phyloP scores from a whole-genome alignment of 768 basidiomycete species.

The Boletus subcaerulescens region DNA sequence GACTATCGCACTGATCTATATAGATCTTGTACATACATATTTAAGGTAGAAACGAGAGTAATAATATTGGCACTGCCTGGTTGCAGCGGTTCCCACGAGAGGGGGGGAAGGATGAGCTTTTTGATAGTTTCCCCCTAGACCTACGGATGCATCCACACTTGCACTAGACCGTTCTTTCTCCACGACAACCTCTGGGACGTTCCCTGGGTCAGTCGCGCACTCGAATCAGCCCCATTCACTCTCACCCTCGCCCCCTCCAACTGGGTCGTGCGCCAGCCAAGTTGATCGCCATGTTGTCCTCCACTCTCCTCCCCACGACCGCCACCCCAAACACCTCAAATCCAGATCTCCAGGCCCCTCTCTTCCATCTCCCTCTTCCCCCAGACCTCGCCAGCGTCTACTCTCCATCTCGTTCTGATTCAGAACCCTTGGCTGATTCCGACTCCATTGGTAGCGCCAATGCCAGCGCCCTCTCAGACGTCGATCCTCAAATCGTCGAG shows the following conservation, averaged over 20 bases:
- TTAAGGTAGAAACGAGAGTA: not conserved
- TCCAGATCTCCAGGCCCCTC: constrained; percentile 10
- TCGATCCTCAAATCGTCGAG: constrained; percentile 79
- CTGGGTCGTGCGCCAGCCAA: constrained; percentile 7
- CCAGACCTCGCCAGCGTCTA: constrained; percentile 11
- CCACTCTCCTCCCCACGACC: constrained; percentile 7
- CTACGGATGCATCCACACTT: constrained; percentile 28
- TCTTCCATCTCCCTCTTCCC: constrained; percentile 9
- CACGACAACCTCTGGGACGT: constrained; percentile 9
- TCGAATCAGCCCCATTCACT: constrained; percentile 8
- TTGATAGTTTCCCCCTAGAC: constrained; percentile 30
- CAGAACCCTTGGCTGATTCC: constrained; percentile 28
- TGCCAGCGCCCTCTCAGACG: constrained; percentile 38
- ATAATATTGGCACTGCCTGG: constrained; percentile 6
- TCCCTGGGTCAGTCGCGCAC: not conserved
- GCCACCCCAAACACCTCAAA: constrained; percentile 10
- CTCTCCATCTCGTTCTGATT: constrained; percentile 21
- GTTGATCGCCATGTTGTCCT: constrained; percentile 12
- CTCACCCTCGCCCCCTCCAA: not conserved
- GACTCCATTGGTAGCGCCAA: constrained; percentile 28
- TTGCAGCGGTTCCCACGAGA: constrained; percentile 24
- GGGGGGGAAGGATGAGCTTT: not conserved
- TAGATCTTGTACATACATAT: not conserved
- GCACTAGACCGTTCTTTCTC: constrained; percentile 16
- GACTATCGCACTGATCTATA: constrained; percentile 3